phyloP scores from a whole-genome alignment of 139 green algal species.

The Mesotaenium endlicherianum region DNA sequence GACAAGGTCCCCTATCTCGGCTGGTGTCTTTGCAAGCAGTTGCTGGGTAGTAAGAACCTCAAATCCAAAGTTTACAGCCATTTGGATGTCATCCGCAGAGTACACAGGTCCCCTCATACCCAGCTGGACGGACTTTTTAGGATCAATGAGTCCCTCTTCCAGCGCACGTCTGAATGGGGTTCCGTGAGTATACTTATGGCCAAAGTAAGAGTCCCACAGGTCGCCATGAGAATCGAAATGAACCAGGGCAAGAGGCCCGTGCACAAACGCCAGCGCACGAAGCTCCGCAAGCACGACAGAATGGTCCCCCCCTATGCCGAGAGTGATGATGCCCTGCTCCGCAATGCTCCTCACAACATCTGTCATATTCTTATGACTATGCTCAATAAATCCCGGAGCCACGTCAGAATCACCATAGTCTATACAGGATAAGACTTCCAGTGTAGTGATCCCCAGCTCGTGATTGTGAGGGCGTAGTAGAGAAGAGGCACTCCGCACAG shows the following conservation, averaged over 20 bases:
- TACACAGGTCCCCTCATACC: slow-evolving; percentile 30
- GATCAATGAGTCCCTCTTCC: slow-evolving; percentile 28
- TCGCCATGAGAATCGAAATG: slow-evolving; percentile 38
- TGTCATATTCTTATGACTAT: neutral
- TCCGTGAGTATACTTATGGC: slow-evolving; percentile 30
- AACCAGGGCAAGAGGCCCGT: slow-evolving; percentile 16
- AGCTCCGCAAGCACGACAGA: slow-evolving; percentile 12
- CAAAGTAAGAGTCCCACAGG: slow-evolving; percentile 25
- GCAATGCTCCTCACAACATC: neutral
- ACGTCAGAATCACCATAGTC: slow-evolving; percentile 13
- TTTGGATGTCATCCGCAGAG: slow-evolving; percentile 1
- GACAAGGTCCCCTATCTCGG: slow-evolving; percentile 1
- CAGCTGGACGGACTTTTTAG: slow-evolving; percentile 14
- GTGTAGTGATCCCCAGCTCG: neutral
- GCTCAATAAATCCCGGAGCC: slow-evolving; percentile 14
- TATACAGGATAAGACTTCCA: neutral
- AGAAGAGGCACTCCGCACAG: slow-evolving; percentile 11
- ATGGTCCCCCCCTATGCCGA: slow-evolving; percentile 28
- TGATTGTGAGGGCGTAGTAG: slow-evolving; percentile 23
- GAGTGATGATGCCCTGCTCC: slow-evolving; percentile 2
- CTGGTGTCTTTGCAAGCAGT: neutral
- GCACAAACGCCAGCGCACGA: neutral
- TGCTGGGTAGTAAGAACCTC: slow-evolving; percentile 12
- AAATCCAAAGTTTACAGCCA: slow-evolving; percentile 14
- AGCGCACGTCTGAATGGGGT: slow-evolving; percentile 33